Evolutionary conservation across 2,329 filamentous ascomycete species (phyloP).

Genomic region (Penicillium sp.): DNA sequence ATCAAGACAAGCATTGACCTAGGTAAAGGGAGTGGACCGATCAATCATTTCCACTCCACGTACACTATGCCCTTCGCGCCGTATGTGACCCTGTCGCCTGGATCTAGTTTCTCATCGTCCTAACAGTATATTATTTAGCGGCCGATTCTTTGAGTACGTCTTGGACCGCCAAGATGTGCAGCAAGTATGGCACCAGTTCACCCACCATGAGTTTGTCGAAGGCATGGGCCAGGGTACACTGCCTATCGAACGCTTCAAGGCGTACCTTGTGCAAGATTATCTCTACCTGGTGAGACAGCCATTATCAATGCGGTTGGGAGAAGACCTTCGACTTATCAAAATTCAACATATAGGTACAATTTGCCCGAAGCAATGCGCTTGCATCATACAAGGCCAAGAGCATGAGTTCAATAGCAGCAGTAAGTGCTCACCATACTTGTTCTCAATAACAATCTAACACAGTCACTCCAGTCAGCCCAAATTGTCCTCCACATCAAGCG

Average conservation of each 20-base stretch:
- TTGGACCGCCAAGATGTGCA: conserved; percentile 72
- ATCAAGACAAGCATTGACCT: conserved; percentile 57
- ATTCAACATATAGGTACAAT: conserved; percentile 62
- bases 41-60: conserved; percentile 65
- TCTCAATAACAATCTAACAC: not conserved
- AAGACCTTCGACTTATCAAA: conserved; percentile 4
- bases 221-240: conserved; percentile 72
- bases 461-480: conserved; percentile 54
- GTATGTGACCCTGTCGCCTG: conserved; percentile 35
- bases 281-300: conserved; percentile 67
- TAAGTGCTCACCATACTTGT: conserved; percentile 39
- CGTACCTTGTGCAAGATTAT: conserved; percentile 90
- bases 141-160: conserved; percentile 79
- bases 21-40: conserved; percentile 60
- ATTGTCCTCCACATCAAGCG: conserved; percentile 74
- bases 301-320: not conserved
- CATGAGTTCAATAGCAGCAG: conserved; percentile 68
- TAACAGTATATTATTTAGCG: conserved; percentile 45
- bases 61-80: conserved; percentile 59
- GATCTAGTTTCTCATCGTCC: not conserved
- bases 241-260: conserved; percentile 73
- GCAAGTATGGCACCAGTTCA: conserved; percentile 69
- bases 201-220: conserved; percentile 78
- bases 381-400: conserved; percentile 79
- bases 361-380: conserved; percentile 79